phyloP scores from a whole-genome alignment of 495 filamentous ascomycete species.

The Pyrenula aspistea region DNA sequence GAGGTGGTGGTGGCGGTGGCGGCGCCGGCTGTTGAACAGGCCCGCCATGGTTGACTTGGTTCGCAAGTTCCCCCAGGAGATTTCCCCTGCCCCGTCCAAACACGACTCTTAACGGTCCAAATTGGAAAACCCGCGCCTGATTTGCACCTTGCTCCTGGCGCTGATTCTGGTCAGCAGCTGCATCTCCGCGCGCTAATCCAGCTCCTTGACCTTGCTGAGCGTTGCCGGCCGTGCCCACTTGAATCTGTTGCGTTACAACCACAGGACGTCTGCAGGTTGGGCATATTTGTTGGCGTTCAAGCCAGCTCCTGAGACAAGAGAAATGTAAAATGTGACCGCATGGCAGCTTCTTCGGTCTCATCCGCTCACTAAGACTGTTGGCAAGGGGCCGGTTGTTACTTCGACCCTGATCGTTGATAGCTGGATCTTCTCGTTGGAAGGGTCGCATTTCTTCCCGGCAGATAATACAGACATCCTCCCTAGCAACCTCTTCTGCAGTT shows the following conservation, averaged over 20 bases:
- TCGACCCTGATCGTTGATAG: conserved; percentile 1
- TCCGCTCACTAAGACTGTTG: conserved; percentile 54
- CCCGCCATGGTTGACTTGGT: conserved; percentile 31
- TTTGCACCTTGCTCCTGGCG: conserved; percentile 21
- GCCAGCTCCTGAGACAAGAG: conserved; percentile 86
- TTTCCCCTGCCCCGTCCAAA: conserved; percentile 43
- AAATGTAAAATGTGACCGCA: conserved; percentile 95
- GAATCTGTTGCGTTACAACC: conserved; percentile 18
- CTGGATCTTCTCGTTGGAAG: conserved; percentile 32
- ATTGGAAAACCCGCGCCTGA: conserved; percentile 35
- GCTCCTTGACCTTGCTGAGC: conserved; percentile 14
- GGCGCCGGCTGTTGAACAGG: conserved; percentile 8
- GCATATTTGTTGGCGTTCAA: conserved; percentile 96
- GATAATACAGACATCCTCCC: conserved; percentile 93
- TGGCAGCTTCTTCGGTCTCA: conserved; percentile 86
- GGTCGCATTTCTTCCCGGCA: conserved; percentile 92
- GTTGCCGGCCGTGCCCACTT: conserved; percentile 14
- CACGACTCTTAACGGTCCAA: conserved; percentile 45
- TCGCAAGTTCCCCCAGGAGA: conserved; percentile 38
- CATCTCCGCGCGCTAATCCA: conserved; percentile 16
- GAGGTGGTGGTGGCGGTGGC: conserved; percentile 17
- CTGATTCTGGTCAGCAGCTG: conserved; percentile 17
- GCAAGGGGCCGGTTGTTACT: conserved; percentile 15
- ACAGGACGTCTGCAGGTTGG: conserved; percentile 88
- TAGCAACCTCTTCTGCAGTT: conserved; percentile 67